Evolutionary conservation across 2,329 filamentous ascomycete genomes (phyloP), one percentile per base, ranked within the genome.

Genomic region (Colletotrichum lentis): DNA sequence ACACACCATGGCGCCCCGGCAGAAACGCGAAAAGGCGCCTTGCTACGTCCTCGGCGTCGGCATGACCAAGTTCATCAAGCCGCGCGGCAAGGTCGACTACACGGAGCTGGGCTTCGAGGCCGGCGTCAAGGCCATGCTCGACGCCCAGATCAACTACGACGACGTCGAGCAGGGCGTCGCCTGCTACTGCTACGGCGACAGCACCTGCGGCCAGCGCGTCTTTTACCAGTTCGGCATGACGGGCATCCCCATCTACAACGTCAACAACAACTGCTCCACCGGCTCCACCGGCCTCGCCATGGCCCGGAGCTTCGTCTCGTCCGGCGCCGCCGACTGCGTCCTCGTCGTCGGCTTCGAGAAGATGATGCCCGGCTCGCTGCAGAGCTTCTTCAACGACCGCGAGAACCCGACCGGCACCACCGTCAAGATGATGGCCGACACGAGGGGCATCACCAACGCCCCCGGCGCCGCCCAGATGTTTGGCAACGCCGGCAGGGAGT

Each of bases 171-270:
- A 96, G 77, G 95, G 93, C 70, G 86, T 98, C 12, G 96, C 94
- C n/a, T 97, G 95, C 85, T 98, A 97, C 84, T 97, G 94, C 85
- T 97, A 97, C 79, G 95, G 95, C 76, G 95, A 98, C 83, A 94
- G 90, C 71, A 97, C 95, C 64, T 96, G 92, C 80, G 95, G 95
- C 55, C 95, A 98, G 84, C 91, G 95, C 72, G 94, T 98, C 76
- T 97, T 98, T 82, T 98, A 98, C 82, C 95, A 98, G 82, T 97
- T 98, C 79, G 96, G 95, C 83, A 94, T 98, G 90, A 97, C 94
- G 50, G 86, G 91, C 76, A 97, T 98, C 74, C 95, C 95, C 75
- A 93, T 98, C 77, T 94, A 96, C 85, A 98, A 98, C 76, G 93
- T 97, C 76, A 98, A 97, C 87, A 98, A 98, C 86, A 97, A 97